Evolutionary conservation across 2,329 filamentous ascomycete species (phyloP), one percentile per base, ranked within the genome.

Genomic region (Leptographium galeiforme): DNA sequence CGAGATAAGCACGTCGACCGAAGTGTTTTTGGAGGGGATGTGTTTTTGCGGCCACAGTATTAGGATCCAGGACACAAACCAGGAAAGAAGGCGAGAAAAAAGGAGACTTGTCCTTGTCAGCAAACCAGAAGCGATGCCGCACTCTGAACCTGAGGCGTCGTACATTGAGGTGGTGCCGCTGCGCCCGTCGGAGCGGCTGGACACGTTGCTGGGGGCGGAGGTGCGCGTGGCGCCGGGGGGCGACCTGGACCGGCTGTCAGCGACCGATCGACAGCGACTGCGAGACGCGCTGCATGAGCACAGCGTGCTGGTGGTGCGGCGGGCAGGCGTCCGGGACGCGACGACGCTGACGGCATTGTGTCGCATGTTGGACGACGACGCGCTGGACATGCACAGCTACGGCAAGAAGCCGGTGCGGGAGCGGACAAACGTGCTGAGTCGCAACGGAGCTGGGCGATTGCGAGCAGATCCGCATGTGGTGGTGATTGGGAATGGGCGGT

Each of bases 41-140:
- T 25, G 25, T 25, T 25, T 25, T 25, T 25, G 25, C 25, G 25
- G 25, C 25, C 3, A 5, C 25, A 5, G 25, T 3, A 25, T 25
- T 5, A 25, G 25, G 25, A 25, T 25, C 5, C 25, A 25, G 25
- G 2, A 25, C 5, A n/a, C 25, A 25, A 25, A 25, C 25, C 25
- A 25, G 5, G 2, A 25, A 25, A 25, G 25, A 25, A 25, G 39
- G 38, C 39, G 14, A 33, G n/a, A 30, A 16, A 50, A 41, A 30
- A 10, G 85, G 25, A 25, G 25, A 25, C 25, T 25, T 25, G 3
- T 25, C 3, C 25, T 2, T 25, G 5, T 25, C 5, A 25, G 5
- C 25, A 25, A 25, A 25, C 25, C 25, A 25, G 25, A 25, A 25
- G 25, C 40, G 14, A 44, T 44, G 41, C 41, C 41, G n/a, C 41